These are phyloP conservation scores for Penicillium paneum DNA, from an alignment of 2,329 filamentous ascomycete species.

Conservation along the genomic window DNA sequence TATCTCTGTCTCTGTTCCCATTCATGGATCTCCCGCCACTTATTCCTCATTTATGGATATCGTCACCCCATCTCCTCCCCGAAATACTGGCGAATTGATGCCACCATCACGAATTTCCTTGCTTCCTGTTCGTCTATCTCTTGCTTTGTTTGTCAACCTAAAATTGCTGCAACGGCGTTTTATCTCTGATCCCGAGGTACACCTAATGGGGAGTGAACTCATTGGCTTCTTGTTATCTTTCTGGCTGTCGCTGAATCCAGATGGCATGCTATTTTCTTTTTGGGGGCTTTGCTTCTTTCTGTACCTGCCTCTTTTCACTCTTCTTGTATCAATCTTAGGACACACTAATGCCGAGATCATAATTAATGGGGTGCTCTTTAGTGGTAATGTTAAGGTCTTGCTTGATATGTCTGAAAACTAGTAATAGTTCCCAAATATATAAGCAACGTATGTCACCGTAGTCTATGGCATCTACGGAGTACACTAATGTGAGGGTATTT, in stretches of 20 bases:
- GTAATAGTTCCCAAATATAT: not conserved
- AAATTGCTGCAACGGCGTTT: slow-evolving; percentile 11
- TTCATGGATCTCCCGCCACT: not conserved
- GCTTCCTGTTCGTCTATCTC: not conserved
- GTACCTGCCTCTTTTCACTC: not conserved
- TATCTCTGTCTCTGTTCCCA: not conserved
- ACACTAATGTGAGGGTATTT: no score
- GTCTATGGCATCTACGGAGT: no score
- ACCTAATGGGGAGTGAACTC: slow-evolving; percentile 2
- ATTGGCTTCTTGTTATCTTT: not conserved
- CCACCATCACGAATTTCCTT: slow-evolving; percentile 24
- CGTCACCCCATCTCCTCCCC: not conserved
- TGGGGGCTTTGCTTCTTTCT: not conserved
- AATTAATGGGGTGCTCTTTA: not conserved
- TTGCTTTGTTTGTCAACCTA: not conserved
- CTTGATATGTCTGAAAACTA: no score
- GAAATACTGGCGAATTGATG: slow-evolving; percentile 15
- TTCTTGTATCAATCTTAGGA: slow-evolving; percentile 1
- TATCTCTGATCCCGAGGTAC: slow-evolving; percentile 6
- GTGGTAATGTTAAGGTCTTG: not conserved
- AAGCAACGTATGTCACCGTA: not conserved
- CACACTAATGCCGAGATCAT: not conserved
- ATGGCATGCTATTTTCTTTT: not conserved
- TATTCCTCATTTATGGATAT: not conserved
- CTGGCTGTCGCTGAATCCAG: not conserved